Evolutionary conservation across 495 filamentous ascomycete genomes (phyloP).

Genomic region (Talaromyces proteolyticus): DNA sequence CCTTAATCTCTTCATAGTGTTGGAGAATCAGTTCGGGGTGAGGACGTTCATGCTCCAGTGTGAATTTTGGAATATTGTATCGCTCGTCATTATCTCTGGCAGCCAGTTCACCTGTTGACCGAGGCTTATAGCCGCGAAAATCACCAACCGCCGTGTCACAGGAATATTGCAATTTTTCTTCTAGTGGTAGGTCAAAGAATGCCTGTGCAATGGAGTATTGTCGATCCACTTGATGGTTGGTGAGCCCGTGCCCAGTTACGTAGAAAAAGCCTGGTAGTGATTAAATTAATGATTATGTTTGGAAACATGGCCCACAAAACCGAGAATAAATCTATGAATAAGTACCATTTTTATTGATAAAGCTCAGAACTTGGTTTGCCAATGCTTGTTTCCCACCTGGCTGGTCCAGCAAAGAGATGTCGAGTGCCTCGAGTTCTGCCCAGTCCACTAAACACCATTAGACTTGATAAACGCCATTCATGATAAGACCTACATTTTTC

Average conservation of each 20-base stretch:
- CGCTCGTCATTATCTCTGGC: constrained; percentile 46
- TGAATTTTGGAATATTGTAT: constrained; percentile 50
- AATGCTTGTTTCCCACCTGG: constrained; percentile 47
- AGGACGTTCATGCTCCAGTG: constrained; percentile 30
- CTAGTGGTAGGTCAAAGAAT: constrained; percentile 48
- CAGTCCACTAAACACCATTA: constrained; percentile 23
- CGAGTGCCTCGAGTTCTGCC: constrained; percentile 45
- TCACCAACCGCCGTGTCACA: constrained; percentile 39
- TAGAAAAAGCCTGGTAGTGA: constrained; percentile 44
- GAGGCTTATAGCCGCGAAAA: constrained; percentile 31
- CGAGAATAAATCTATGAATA: too few relatives aligned
- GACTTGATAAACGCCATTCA: neutral
- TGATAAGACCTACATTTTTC: constrained; percentile 3
- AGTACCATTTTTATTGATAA: constrained; percentile 38
- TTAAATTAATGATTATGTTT: constrained; percentile 15
- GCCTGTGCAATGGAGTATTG: constrained; percentile 52
- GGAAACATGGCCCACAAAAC: constrained; percentile 7
- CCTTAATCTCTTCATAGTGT: constrained; percentile 36
- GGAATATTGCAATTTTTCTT: constrained; percentile 48
- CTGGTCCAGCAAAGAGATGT: constrained; percentile 40
- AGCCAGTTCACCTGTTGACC: constrained; percentile 8
- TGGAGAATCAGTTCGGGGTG: constrained; percentile 37
- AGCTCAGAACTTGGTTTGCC: constrained; percentile 43
- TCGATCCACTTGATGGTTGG: constrained; percentile 46
- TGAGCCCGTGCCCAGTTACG: constrained; percentile 47